These are phyloP conservation scores for Cladosporium sp. DNA, from an alignment of 2,329 filamentous ascomycete species.

Conservation along the genomic window DNA sequence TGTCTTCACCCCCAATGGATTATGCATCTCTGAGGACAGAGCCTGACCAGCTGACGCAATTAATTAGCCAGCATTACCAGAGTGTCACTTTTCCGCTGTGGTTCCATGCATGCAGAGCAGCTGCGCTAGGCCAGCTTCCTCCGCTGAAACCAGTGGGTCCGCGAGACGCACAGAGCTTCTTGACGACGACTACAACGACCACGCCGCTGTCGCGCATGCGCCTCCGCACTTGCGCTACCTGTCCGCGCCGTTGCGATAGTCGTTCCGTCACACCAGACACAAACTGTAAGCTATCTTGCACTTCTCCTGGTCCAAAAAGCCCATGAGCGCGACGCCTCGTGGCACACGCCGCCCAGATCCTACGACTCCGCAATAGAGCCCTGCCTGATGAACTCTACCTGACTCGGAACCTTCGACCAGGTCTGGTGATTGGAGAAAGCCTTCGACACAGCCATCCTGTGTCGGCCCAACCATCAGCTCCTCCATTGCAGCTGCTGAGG, in stretches of 20 bases:
- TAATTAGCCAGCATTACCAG: constrained; percentile 15
- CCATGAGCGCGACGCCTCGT: constrained; percentile 2
- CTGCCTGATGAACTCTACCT: constrained; percentile 11
- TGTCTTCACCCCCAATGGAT: background rate
- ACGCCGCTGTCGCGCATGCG: constrained; percentile 10
- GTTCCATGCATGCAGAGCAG: constrained; percentile 19
- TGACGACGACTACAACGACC: constrained; percentile 12
- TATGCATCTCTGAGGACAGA: background rate
- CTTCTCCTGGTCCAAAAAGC: background rate
- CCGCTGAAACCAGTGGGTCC: constrained; percentile 19
- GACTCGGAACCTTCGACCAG: constrained; percentile 12
- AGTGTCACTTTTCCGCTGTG: constrained; percentile 9
- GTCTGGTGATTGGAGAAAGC: constrained; percentile 8
- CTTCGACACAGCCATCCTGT: background rate
- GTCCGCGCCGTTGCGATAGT: background rate
- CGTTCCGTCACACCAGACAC: constrained; percentile 7
- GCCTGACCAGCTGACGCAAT: background rate
- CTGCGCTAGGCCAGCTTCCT: constrained; percentile 18
- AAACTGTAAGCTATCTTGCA: constrained; percentile 7
- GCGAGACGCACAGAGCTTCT: constrained; percentile 4
- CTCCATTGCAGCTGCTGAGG: background rate
- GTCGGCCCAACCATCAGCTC: background rate
- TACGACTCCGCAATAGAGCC: constrained; percentile 19
- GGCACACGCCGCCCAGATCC: constrained; percentile 4
- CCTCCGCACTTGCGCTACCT: constrained; percentile 17